Percentiles rank a stretch among this genome's conserved stretches.
phyloP scores from a whole-genome alignment of 768 basidiomycete genomes.

The Kwoniella europaea region DNA sequence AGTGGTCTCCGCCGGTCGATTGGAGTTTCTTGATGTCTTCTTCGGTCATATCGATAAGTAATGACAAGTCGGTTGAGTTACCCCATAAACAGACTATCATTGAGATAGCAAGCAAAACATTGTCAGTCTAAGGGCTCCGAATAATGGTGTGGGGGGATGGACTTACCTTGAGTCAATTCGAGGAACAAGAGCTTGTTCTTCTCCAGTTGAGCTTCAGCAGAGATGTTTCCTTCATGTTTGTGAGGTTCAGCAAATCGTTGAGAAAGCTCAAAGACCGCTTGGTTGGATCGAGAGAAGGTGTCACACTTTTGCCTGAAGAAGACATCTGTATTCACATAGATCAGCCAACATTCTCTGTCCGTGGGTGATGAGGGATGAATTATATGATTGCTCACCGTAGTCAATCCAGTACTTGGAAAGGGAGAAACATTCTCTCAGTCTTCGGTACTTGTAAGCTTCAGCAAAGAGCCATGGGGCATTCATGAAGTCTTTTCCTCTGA shows the following conservation, averaged over 20 bases:
- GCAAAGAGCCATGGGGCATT: slow-evolving; percentile 96
- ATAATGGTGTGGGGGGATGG: slow-evolving; percentile 35
- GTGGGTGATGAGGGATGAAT: too few relatives aligned
- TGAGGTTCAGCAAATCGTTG: slow-evolving; percentile 87
- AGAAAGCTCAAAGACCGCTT: slow-evolving; percentile 93
- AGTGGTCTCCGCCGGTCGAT: slow-evolving; percentile 91
- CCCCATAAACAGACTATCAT: slow-evolving; percentile 87
- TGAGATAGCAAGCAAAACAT: too few relatives aligned
- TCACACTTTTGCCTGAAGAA: slow-evolving; percentile 97
- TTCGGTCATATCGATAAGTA: slow-evolving; percentile 96
- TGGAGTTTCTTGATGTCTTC: slow-evolving; percentile 96
- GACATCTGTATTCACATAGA: slow-evolving; percentile 62
- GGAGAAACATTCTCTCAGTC: slow-evolving; percentile 88
- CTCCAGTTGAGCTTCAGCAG: slow-evolving; percentile 62
- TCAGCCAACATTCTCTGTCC: not conserved
- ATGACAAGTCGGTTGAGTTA: slow-evolving; percentile 91
- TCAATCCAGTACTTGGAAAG: slow-evolving; percentile 84
- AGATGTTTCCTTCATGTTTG: slow-evolving; percentile 64
- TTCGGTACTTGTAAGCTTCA: slow-evolving; percentile 68
- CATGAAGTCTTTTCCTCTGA: slow-evolving; percentile 78
- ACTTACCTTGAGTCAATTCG: slow-evolving; percentile 75
- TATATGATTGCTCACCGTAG: slow-evolving; percentile 63
- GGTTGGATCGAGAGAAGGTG: slow-evolving; percentile 87
- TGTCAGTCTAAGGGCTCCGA: not conserved
- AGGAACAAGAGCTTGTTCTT: slow-evolving; percentile 79